These are phyloP conservation scores for Eucalyptus cloeziana DNA, from an alignment of 345 rosid genomes.

Conservation along the genomic window DNA sequence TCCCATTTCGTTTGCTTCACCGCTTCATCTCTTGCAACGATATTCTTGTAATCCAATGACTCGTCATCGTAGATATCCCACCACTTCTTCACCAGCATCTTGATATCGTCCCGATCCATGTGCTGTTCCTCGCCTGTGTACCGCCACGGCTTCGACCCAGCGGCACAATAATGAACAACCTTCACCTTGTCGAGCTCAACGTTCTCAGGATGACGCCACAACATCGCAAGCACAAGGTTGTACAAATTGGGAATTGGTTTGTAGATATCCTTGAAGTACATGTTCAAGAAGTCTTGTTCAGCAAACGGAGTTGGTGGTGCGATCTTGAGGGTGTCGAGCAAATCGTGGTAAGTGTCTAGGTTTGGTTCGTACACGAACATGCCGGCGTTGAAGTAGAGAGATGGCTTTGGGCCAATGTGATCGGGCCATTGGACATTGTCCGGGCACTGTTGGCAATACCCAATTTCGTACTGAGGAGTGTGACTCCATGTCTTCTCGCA, in stretches of 20 bases:
- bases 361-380: slow-evolving; percentile 30
- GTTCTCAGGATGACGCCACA: slow-evolving; percentile 45
- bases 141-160: slow-evolving; percentile 44
- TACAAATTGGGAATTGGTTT: slow-evolving; percentile 13
- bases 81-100: slow-evolving; percentile 25
- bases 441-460: slow-evolving; percentile 40
- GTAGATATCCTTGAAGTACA: slow-evolving; percentile 26
- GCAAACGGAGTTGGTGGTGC: slow-evolving; percentile 34
- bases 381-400: slow-evolving; percentile 40
- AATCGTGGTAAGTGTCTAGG: slow-evolving; percentile 4
- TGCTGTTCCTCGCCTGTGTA: slow-evolving; percentile 27
- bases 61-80: slow-evolving; percentile 27
- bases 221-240: slow-evolving; percentile 33
- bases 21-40: background rate
- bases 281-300: slow-evolving; percentile 41
- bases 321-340: slow-evolving; percentile 9
- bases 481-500: slow-evolving; percentile 34
- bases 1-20: background rate
- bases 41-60: slow-evolving; percentile 18
- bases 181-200: slow-evolving; percentile 8
- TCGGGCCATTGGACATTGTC: background rate
- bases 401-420: slow-evolving; percentile 3
- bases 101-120: slow-evolving; percentile 31
- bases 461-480: slow-evolving; percentile 23
- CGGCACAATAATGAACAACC: slow-evolving; percentile 33